Percentiles rank a stretch among this genome's conserved stretches.
These are phyloP conservation scores for Mycotypha africana DNA, from an alignment of 371 early-diverging fungal genomes.

Conservation along the genomic window DNA sequence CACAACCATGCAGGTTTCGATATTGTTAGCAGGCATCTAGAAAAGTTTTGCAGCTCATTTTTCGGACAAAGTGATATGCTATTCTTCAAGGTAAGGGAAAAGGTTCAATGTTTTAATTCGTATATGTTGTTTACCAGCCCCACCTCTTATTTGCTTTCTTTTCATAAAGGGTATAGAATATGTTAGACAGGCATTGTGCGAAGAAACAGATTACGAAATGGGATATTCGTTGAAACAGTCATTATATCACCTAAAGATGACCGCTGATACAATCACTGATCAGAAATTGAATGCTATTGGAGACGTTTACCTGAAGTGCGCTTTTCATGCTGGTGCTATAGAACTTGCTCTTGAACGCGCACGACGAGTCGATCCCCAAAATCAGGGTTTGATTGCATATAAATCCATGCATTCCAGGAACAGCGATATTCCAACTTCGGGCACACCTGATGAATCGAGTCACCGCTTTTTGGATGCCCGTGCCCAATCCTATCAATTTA, in stretches of 20 bases:
- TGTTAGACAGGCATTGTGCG: slow-evolving; percentile 41
- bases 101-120: no score
- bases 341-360: slow-evolving; percentile 73
- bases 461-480: neutral
- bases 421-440: slow-evolving; percentile 13
- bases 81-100: slow-evolving; percentile 58
- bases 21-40: slow-evolving; percentile 49
- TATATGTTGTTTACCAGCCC: no score
- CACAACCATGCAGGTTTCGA: slow-evolving; percentile 21
- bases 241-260: slow-evolving; percentile 49
- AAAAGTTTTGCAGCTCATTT: slow-evolving; percentile 64
- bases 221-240: slow-evolving; percentile 50
- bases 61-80: slow-evolving; percentile 69
- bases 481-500: neutral
- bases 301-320: slow-evolving; percentile 41
- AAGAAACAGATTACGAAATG: slow-evolving; percentile 44
- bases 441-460: neutral
- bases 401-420: slow-evolving; percentile 4
- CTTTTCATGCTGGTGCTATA: slow-evolving; percentile 55
- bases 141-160: neutral
- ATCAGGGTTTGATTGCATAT: slow-evolving; percentile 44
- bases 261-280: slow-evolving; percentile 29
- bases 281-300: slow-evolving; percentile 60
- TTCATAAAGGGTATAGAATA: slow-evolving; percentile 49
- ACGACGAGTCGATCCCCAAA: slow-evolving; percentile 53